phyloP scores from a whole-genome alignment of 164 flowering plant genomes.

The Stephania cephalantha region DNA sequence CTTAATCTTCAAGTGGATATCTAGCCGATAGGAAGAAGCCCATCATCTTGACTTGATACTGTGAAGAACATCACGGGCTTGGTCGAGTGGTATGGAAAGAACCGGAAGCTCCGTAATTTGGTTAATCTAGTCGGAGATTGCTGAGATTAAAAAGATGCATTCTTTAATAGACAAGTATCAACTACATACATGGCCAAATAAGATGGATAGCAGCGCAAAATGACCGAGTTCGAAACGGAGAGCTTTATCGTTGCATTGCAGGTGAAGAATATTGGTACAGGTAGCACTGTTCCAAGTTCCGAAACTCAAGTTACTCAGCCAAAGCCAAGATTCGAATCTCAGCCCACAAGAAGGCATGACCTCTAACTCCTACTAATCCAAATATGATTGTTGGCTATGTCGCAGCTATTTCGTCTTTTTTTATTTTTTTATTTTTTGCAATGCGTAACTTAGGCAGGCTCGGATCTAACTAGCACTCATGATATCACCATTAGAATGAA shows the following conservation, averaged over 20 bases:
- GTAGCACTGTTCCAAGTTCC: conserved; percentile 22
- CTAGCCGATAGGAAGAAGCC: conserved; percentile 78
- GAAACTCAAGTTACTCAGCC: conserved; percentile 20
- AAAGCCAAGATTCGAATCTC: conserved; percentile 20
- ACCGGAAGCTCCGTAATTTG: conserved; percentile 55
- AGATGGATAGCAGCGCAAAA: conserved; percentile 97
- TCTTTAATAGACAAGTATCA: conserved; percentile 56
- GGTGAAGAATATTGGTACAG: conserved; percentile 37
- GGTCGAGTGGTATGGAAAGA: conserved; percentile 86
- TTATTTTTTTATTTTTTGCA: too few relatives aligned
- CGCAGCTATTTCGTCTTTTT: not conserved
- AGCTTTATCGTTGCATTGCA: conserved; percentile 62
- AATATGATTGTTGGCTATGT: not conserved
- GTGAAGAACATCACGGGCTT: conserved; percentile 88
- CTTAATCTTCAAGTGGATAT: conserved; percentile 53
- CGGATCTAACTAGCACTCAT: not conserved
- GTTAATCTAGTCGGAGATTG: conserved; percentile 81
- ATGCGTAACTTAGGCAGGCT: not conserved
- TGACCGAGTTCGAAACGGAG: conserved; percentile 70
- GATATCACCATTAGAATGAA: not conserved
- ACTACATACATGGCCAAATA: conserved; percentile 67
- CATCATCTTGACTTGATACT: conserved; percentile 84
- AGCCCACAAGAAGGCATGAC: conserved; percentile 22
- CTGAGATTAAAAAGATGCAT: conserved; percentile 88
- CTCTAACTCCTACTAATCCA: not conserved